These are phyloP conservation scores for Neurospora tetrasperma DNA, from an alignment of 495 filamentous ascomycete genomes.

Conservation along the genomic window DNA sequence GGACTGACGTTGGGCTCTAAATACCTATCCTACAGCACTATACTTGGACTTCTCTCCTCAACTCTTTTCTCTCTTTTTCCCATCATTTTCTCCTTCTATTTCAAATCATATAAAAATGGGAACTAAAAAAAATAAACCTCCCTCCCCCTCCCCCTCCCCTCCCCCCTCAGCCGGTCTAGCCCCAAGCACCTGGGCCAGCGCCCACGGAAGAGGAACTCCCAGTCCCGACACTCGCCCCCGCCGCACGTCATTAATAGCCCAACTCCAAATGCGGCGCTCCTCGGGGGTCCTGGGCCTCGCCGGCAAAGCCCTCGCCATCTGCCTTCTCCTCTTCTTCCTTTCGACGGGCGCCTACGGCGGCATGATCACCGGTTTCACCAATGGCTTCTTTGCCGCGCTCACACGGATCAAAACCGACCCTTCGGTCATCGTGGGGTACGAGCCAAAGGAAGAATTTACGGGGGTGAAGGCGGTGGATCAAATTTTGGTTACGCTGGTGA, in stretches of 20 bases:
- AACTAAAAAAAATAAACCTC: not conserved
- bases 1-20: not conserved
- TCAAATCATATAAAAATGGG: not conserved
- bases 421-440: not conserved
- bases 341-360: not conserved
- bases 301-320: not conserved
- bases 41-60: not conserved
- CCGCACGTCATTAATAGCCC: not conserved
- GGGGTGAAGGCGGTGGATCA: slow-evolving; percentile 40
- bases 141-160: not conserved
- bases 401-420: not conserved
- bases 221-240: not conserved
- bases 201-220: not conserved
- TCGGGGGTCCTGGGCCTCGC: not conserved
- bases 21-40: too few relatives aligned
- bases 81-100: not conserved
- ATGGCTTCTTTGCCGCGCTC: not conserved
- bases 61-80: not conserved
- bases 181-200: not conserved
- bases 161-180: not conserved
- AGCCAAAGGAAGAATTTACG: slow-evolving; percentile 30
- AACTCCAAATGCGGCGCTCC: not conserved
- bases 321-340: not conserved
- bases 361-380: not conserved
- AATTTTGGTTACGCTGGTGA: slow-evolving; percentile 35